Evolutionary conservation across 2,329 filamentous ascomycete species (phyloP), one percentile per base, ranked within the genome.

Genomic region (Balansia obtecta): DNA sequence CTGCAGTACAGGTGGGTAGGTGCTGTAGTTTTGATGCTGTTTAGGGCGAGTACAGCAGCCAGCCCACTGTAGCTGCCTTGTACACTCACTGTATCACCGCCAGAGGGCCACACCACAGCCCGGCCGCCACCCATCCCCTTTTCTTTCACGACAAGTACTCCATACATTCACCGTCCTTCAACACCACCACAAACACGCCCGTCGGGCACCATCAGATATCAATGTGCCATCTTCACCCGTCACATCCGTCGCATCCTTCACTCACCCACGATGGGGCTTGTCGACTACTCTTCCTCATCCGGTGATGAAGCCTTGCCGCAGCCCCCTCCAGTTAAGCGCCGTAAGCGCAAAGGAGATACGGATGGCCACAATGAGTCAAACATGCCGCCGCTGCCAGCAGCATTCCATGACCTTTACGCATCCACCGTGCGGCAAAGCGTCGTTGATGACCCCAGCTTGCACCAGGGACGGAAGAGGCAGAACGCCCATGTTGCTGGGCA

Each of bases 391-490:
- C 75, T 96, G 20, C 91, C 90, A 9, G 67, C 81, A 12, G 71
- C 79, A 50, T 97, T 98, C 66, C 86, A 89, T 65, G 86, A 96
- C 65, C 76, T 97, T 50, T 97, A 98, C 68, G 85, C 90, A 30
- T 84, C 86, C 11, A 86, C 83, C 40, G 83, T 86, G 48, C 82
- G 91, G 54, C 74, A 85, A 55, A 87, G 85, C 66, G 83, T 84
- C 40, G 75, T 73, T 58, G 93, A 97, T 67, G 86, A 95, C 62
- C 89, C 91, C 1, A 74, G 76, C 53, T 73, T 97, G 52, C 93
- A 98, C 65, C 85, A 85, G 33, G 93, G 93, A 49, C 82, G 91
- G 44, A 88, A 83, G 62, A 80, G 93, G 41, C 78, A 84, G 51
- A 86, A 82, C 46, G 90, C 91, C 22, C 93, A 98, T 67, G 73